A percentile compares a stretch with the other conserved stretches of the same genome.
Evolutionary conservation across 208 protist species (phyloP).

Genomic region (Trypanosoma vivax): DNA sequence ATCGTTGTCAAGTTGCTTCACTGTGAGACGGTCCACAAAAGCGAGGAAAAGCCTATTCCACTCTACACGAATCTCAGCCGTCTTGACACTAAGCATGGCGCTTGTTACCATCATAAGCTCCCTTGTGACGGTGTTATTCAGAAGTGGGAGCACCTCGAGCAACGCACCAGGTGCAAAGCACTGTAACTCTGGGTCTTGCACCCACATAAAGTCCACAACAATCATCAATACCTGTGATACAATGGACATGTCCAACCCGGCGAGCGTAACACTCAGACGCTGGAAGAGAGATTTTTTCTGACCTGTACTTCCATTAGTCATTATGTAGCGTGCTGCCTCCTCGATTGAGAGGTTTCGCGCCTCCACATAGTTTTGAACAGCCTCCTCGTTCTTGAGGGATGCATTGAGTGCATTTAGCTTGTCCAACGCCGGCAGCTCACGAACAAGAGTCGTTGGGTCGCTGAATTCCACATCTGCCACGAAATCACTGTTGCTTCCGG

Average conservation of each 20-base stretch:
- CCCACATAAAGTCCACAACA: slow-evolving; percentile 81
- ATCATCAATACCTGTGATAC: slow-evolving; percentile 69
- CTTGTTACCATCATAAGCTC: slow-evolving; percentile 75
- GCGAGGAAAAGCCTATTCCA: slow-evolving; percentile 74
- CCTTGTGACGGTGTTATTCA: slow-evolving; percentile 38
- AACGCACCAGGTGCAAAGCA: slow-evolving; percentile 64
- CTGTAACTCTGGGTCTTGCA: slow-evolving; percentile 84
- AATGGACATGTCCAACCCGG: slow-evolving; percentile 36
- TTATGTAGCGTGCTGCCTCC: slow-evolving; percentile 80
- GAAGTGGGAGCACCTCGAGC: slow-evolving; percentile 42
- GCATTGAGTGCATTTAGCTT: slow-evolving; percentile 84
- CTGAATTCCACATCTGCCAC: slow-evolving; percentile 29
- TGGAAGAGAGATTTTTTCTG: slow-evolving; percentile 80
- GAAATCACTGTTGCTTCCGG: slow-evolving; percentile 2
- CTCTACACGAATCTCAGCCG: slow-evolving; percentile 54
- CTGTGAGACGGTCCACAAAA: slow-evolving; percentile 49
- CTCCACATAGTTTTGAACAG: slow-evolving; percentile 87
- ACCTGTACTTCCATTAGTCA: slow-evolving; percentile 83
- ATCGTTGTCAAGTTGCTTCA: slow-evolving; percentile 52
- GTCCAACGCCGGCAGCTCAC: slow-evolving; percentile 75
- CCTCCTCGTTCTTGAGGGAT: slow-evolving; percentile 78
- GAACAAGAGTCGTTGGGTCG: slow-evolving; percentile 81
- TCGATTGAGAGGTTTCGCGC: slow-evolving; percentile 74
- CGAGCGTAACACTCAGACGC: slow-evolving; percentile 61
- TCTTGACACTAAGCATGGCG: slow-evolving; percentile 88